Conservation (phyloP, 768 basidiomycete genomes). For the Trametes elegans region DNA sequence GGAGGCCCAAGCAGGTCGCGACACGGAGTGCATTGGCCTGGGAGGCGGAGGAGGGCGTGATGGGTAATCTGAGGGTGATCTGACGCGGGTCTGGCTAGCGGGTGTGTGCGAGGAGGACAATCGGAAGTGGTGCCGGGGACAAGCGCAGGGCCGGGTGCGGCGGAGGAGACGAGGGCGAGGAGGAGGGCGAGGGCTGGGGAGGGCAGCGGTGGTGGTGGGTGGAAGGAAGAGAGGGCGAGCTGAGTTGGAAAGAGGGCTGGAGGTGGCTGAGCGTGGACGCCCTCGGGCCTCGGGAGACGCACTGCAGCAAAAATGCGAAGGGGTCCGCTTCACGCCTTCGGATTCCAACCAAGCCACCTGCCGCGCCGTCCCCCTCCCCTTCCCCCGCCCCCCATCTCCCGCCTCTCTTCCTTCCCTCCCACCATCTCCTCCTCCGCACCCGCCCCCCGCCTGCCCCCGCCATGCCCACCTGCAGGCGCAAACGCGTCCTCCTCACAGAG, state of each 20-base stretch:
- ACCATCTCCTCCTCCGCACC: constrained; percentile 39
- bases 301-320: constrained; percentile 31
- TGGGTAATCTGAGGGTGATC: constrained; percentile 17
- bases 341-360: constrained; percentile 30
- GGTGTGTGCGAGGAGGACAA: constrained; percentile 7
- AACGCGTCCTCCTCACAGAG: constrained; percentile 86
- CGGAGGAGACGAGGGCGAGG: background rate
- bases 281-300: constrained; percentile 27
- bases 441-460: constrained; percentile 27
- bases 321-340: constrained; percentile 29
- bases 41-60: constrained; percentile 6
- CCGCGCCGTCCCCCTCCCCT: constrained; percentile 23
- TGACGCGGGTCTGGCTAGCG: constrained; percentile 13
- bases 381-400: constrained; percentile 44
- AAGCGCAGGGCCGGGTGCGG: background rate
- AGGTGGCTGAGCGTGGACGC: constrained; percentile 26
- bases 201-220: constrained; percentile 6
- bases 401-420: constrained; percentile 39
- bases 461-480: constrained; percentile 89
- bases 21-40: constrained; percentile 5
- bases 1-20: background rate
- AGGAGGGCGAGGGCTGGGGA: background rate
- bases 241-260: constrained; percentile 19
- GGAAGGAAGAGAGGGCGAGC: constrained; percentile 8
- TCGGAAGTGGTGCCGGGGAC: constrained; percentile 10